Evolutionary conservation across 2,329 filamentous ascomycete species (phyloP).

Genomic region (Aureobasidium namibiae): DNA sequence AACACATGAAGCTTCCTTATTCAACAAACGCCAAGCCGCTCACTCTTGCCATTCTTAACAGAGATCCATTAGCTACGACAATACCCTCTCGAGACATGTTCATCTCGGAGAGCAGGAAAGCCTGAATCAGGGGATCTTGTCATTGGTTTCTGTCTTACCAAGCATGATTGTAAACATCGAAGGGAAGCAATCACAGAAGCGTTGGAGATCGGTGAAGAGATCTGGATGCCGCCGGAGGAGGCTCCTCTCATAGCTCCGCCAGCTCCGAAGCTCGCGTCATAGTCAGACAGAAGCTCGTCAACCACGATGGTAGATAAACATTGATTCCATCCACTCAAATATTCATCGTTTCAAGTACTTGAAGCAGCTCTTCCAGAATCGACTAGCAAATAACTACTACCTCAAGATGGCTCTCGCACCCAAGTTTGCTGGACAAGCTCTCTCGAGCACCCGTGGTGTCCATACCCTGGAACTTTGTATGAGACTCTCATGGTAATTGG

Average conservation of each 20-base stretch:
- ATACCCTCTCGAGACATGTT: background rate
- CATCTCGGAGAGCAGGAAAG: background rate
- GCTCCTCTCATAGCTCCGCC: background rate
- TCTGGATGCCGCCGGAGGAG: background rate
- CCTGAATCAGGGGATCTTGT: background rate
- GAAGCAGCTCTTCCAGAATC: background rate
- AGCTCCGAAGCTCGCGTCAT: constrained; percentile 6
- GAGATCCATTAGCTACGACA: too few species aligned
- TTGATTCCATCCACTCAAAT: background rate
- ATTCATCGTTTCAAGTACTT: background rate
- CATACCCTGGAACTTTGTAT: constrained; percentile 49
- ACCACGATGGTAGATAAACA: constrained; percentile 5
- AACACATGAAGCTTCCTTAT: background rate
- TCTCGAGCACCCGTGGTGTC: constrained; percentile 36
- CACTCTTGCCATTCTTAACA: background rate
- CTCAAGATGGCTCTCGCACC: constrained; percentile 66
- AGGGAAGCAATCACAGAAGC: background rate
- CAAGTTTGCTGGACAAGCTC: constrained; percentile 66
- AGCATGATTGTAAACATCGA: background rate
- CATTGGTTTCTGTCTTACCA: background rate
- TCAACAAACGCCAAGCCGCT: background rate
- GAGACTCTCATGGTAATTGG: constrained; percentile 36
- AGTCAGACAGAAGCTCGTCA: background rate
- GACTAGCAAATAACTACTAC: background rate
- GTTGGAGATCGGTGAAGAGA: background rate